A percentile compares a stretch with the other conserved stretches of the same genome.
phyloP scores from a whole-genome alignment of 495 filamentous ascomycete species.

The Aspergillus panamensis region DNA sequence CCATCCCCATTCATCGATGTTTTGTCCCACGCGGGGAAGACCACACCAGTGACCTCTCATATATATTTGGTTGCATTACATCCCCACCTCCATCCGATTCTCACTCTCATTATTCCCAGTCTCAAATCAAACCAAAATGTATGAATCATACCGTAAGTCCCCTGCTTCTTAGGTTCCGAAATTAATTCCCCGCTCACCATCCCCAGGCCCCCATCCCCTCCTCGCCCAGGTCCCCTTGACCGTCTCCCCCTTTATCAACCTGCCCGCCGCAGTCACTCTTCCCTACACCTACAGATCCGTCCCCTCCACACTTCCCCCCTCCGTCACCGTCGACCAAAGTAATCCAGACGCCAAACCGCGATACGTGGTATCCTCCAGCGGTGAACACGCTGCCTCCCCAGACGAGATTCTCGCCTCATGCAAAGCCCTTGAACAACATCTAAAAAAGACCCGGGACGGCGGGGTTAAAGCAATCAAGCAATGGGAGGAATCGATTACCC shows the following conservation, averaged over 20 bases:
- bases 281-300: slow-evolving; percentile 94
- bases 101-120: neutral
- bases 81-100: slow-evolving; percentile 7
- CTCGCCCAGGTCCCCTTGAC: slow-evolving; percentile 90
- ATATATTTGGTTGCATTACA: neutral
- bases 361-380: slow-evolving; percentile 69
- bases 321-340: slow-evolving; percentile 54
- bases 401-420: slow-evolving; percentile 80
- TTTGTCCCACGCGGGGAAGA: too few relatives aligned
- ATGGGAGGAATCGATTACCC: slow-evolving; percentile 67
- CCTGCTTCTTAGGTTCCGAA: neutral
- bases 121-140: slow-evolving; percentile 29
- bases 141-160: slow-evolving; percentile 44
- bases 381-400: slow-evolving; percentile 74
- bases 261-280: slow-evolving; percentile 84
- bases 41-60: neutral
- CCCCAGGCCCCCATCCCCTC: slow-evolving; percentile 64
- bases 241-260: slow-evolving; percentile 89
- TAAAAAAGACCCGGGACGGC: slow-evolving; percentile 59
- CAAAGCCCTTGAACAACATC: slow-evolving; percentile 68
- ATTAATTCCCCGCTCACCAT: neutral
- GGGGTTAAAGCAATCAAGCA: slow-evolving; percentile 61
- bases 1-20: too few relatives aligned
- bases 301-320: slow-evolving; percentile 78
- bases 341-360: slow-evolving; percentile 47